Percentiles rank a stretch among this genome's conserved stretches.
Evolutionary conservation across 176 grass and related monocot species (phyloP).

Genomic region (Ensete ventricosum): DNA sequence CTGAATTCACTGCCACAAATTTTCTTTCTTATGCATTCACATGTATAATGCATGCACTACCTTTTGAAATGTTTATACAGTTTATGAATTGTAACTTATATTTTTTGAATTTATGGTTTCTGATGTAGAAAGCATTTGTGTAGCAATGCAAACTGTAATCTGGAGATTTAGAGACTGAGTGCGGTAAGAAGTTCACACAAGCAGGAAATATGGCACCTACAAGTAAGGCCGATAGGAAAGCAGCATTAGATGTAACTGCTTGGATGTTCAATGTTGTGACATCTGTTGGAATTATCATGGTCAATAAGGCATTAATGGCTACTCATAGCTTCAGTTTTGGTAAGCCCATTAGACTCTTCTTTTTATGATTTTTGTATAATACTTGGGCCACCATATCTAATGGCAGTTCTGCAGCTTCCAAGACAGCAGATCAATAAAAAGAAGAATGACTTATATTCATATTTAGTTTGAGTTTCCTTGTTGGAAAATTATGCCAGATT

Average conservation of each 20-base stretch:
- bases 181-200: not conserved
- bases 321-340: slow-evolving; percentile 62
- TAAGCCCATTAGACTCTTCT: slow-evolving; percentile 21
- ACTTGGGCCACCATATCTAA: not conserved
- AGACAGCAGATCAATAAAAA: too few species aligned
- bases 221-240: slow-evolving; percentile 58
- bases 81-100: not conserved
- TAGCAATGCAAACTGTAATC: not conserved
- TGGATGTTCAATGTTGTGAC: slow-evolving; percentile 73
- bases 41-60: not conserved
- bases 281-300: slow-evolving; percentile 74
- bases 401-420: too few species aligned
- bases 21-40: not conserved
- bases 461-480: too few species aligned
- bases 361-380: not conserved
- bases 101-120: not conserved
- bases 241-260: slow-evolving; percentile 48
- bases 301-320: slow-evolving; percentile 77
- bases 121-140: not conserved
- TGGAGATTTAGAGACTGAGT: not conserved
- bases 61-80: not conserved
- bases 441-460: too few species aligned
- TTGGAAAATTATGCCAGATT: too few species aligned
- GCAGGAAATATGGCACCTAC: slow-evolving; percentile 35
- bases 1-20: too few species aligned